These are phyloP conservation scores for Phyllosticta ampelicida DNA, from an alignment of 2,329 filamentous ascomycete genomes.

Conservation along the genomic window DNA sequence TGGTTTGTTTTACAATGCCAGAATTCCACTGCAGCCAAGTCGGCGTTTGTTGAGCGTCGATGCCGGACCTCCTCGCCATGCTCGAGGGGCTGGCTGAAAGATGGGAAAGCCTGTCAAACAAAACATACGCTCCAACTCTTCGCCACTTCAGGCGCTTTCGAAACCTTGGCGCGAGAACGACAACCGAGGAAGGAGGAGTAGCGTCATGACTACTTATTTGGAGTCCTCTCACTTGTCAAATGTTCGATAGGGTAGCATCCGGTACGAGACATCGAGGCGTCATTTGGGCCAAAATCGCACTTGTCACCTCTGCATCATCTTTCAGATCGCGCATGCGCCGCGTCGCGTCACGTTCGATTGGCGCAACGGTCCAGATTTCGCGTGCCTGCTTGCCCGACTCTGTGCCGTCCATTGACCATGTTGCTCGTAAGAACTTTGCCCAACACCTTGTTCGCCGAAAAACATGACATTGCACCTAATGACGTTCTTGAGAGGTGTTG, in stretches of 20 bases:
- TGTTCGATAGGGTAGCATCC: background rate
- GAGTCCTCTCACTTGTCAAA: background rate
- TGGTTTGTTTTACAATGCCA: too few species aligned
- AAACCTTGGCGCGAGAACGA: background rate
- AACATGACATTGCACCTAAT: too few species aligned
- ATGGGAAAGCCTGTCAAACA: too few species aligned
- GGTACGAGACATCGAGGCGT: background rate
- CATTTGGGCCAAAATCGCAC: background rate
- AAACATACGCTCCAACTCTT: background rate
- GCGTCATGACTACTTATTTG: background rate
- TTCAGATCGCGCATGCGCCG: background rate
- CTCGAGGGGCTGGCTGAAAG: too few species aligned
- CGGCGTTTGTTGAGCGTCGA: too few species aligned
- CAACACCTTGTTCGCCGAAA: too few species aligned
- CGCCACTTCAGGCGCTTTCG: background rate
- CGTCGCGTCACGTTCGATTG: background rate
- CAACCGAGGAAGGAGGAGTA: background rate
- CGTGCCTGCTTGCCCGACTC: too few species aligned
- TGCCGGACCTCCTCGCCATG: too few species aligned
- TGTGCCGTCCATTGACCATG: too few species aligned
- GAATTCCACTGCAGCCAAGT: too few species aligned
- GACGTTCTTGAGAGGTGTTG: too few species aligned
- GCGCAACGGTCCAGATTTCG: background rate
- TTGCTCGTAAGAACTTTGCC: too few species aligned
- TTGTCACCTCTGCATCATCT: background rate